Conservation (phyloP, 305 asterid species). For the Fraxinus floribunda region DNA sequence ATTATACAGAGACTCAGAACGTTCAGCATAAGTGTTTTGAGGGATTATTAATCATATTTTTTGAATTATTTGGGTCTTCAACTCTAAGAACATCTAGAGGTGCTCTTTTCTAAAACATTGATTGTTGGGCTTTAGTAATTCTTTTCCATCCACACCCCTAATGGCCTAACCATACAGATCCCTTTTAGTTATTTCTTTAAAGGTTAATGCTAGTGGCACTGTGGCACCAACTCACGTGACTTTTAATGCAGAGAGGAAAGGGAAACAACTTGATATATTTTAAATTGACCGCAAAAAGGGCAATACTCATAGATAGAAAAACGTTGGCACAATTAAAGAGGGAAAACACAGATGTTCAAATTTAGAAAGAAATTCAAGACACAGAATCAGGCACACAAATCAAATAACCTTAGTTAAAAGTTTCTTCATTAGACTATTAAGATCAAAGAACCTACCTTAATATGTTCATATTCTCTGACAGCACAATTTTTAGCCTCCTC, state of each 20-base stretch:
- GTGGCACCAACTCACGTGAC: neutral
- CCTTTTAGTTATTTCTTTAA: too few relatives aligned
- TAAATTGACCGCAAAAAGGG: too few relatives aligned
- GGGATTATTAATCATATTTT: neutral
- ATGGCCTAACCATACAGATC: neutral
- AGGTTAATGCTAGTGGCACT: neutral
- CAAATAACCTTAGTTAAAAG: neutral
- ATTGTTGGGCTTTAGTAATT: neutral
- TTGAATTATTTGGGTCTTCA: neutral
- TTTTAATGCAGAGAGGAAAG: neutral
- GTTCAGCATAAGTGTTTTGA: neutral
- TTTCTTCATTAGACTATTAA: neutral
- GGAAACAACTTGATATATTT: neutral
- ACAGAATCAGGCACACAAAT: neutral
- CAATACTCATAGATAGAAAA: neutral
- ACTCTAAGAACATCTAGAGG: neutral
- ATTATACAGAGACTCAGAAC: neutral
- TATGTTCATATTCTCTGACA: constrained; percentile 61
- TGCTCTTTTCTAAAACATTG: neutral
- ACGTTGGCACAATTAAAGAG: neutral
- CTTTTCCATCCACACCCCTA: neutral
- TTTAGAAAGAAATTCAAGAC: neutral
- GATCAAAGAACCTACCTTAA: constrained; percentile 59
- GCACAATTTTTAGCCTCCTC: constrained; percentile 78
- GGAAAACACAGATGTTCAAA: neutral